Evolutionary conservation across 2,329 filamentous ascomycete genomes (phyloP).

Genomic region (Clonostachys rhizophaga): DNA sequence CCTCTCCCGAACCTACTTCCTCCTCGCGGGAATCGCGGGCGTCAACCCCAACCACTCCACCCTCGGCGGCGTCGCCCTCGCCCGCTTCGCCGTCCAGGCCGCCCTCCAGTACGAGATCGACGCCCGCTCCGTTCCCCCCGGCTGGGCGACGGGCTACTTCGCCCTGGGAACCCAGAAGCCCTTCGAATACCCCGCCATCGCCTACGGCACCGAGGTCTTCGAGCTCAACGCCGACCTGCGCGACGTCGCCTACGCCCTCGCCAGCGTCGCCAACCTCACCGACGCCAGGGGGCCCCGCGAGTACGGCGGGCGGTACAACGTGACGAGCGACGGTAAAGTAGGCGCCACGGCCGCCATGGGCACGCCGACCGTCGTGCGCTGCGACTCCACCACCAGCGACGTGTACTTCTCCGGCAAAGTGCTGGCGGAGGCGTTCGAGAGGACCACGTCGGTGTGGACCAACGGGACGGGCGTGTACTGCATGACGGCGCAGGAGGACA

Average conservation of each 20-base stretch:
- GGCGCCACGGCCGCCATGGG: slow-evolving; percentile 34
- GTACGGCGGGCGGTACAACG: slow-evolving; percentile 50
- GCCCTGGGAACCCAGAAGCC: slow-evolving; percentile 54
- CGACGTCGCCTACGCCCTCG: slow-evolving; percentile 44
- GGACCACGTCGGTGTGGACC: slow-evolving; percentile 58
- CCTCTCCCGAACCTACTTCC: slow-evolving; percentile 63
- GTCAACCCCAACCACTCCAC: slow-evolving; percentile 65
- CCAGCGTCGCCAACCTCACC: slow-evolving; percentile 42
- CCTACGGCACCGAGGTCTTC: slow-evolving; percentile 68
- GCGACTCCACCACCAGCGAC: slow-evolving; percentile 66
- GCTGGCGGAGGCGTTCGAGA: slow-evolving; percentile 60
- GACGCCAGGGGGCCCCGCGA: slow-evolving; percentile 41
- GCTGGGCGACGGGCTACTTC: slow-evolving; percentile 65
- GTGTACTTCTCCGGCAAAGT: slow-evolving; percentile 64
- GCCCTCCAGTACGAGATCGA: slow-evolving; percentile 75
- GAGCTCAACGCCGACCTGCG: slow-evolving; percentile 58
- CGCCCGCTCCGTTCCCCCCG: slow-evolving; percentile 58
- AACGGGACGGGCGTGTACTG: slow-evolving; percentile 66
- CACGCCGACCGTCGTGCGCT: slow-evolving; percentile 53
- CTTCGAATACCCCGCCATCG: slow-evolving; percentile 48
- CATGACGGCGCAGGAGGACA: slow-evolving; percentile 70
- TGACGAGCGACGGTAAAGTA: slow-evolving; percentile 22
- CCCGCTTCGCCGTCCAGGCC: slow-evolving; percentile 67
- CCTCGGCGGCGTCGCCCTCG: slow-evolving; percentile 61
- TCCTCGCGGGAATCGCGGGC: slow-evolving; percentile 70